These are phyloP conservation scores for Ormosia semicastrata DNA, from an alignment of 306 rosid genomes.

Conservation along the genomic window DNA sequence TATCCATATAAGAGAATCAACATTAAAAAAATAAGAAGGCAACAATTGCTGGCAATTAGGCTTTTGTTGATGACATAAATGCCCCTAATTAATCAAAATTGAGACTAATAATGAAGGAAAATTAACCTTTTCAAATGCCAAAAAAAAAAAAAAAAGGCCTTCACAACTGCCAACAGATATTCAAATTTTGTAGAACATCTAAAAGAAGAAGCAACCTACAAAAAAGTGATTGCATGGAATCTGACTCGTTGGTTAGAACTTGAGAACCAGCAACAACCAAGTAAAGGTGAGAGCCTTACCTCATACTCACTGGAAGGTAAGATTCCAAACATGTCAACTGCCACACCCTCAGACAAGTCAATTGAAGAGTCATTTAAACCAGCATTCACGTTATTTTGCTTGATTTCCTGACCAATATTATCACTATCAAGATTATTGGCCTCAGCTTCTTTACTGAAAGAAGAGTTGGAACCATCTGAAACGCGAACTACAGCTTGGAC, in stretches of 20 bases:
- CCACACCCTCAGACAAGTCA: conserved; percentile 83
- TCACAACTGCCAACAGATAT: not conserved
- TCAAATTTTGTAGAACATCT: not conserved
- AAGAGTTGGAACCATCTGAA: conserved; percentile 44
- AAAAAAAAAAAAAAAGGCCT: not conserved
- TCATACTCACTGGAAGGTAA: conserved; percentile 60
- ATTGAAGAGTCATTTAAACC: conserved; percentile 45
- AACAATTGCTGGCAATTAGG: not conserved
- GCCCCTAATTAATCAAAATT: not conserved
- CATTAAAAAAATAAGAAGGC: not conserved
- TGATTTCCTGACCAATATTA: conserved; percentile 10
- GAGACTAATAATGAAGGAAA: not conserved
- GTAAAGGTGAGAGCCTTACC: conserved; percentile 34
- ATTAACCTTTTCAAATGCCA: not conserved
- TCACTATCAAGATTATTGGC: conserved; percentile 28
- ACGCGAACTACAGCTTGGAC: conserved; percentile 76
- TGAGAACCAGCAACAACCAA: conserved; percentile 11
- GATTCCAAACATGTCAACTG: conserved; percentile 72
- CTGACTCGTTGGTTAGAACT: not conserved
- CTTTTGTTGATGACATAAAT: not conserved
- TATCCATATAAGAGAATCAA: not conserved
- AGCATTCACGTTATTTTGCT: conserved; percentile 30
- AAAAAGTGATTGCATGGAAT: not conserved
- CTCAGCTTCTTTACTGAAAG: conserved; percentile 37
- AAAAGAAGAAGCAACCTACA: not conserved